Conservation (phyloP, 2,329 filamentous ascomycete species). For the Herpotrichia juniperi region DNA sequence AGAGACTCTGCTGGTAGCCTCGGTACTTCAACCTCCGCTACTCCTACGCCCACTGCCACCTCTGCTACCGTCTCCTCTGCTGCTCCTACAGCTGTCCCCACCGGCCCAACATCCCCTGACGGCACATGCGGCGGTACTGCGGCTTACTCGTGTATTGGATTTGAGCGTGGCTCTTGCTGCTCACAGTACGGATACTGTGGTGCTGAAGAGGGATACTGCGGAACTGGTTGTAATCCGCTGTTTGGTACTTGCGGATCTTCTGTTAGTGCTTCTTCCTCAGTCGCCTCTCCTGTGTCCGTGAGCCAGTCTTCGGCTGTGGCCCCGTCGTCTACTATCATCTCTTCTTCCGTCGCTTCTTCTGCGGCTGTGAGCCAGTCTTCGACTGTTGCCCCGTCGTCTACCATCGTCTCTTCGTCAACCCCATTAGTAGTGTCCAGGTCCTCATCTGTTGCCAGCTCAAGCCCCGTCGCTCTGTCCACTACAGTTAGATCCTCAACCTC, state of each 20-base stretch:
- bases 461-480: not conserved
- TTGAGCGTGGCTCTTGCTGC: conserved; percentile 51
- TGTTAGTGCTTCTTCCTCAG: conserved; percentile 9
- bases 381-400: conserved; percentile 8
- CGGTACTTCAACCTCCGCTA: conserved; percentile 34
- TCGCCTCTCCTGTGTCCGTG: conserved; percentile 6
- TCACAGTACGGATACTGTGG: conserved; percentile 52
- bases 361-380: not conserved
- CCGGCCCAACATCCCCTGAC: conserved; percentile 30
- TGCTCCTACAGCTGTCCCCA: not conserved
- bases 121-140: conserved; percentile 47
- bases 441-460: conserved; percentile 1
- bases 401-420: conserved; percentile 10
- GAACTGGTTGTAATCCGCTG: conserved; percentile 37
- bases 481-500: not conserved
- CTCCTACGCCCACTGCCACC: conserved; percentile 14
- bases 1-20: conserved; percentile 45
- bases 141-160: conserved; percentile 50
- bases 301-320: conserved; percentile 13
- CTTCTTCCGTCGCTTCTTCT: not conserved
- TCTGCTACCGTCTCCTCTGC: not conserved
- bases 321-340: conserved; percentile 4
- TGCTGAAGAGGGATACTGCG: conserved; percentile 34
- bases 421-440: conserved; percentile 7
- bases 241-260: conserved; percentile 33